phyloP scores from a whole-genome alignment of 805 yeast species.

The Maudiozyma barnettii region DNA sequence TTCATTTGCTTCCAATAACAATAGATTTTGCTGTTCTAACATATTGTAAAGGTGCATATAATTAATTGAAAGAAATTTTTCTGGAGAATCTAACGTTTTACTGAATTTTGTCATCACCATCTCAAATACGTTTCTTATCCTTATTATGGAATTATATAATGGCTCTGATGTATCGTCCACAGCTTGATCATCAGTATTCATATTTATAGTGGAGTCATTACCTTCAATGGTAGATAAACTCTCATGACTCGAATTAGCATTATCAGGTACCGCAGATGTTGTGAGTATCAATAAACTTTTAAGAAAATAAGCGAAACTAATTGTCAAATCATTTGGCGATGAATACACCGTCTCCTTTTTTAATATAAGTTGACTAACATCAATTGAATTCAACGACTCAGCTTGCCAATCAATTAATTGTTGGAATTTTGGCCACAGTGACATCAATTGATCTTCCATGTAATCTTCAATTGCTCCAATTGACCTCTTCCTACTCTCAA shows the following conservation, averaged over 20 bases:
- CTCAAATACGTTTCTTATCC: slow-evolving; percentile 76
- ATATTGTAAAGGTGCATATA: slow-evolving; percentile 28
- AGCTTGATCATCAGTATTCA: background rate
- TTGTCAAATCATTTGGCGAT: slow-evolving; percentile 58
- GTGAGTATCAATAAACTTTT: slow-evolving; percentile 60
- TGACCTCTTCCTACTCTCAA: slow-evolving; percentile 56
- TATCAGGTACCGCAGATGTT: slow-evolving; percentile 12
- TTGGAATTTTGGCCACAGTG: slow-evolving; percentile 84
- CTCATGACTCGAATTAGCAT: slow-evolving; percentile 4
- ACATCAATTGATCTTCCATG: slow-evolving; percentile 51
- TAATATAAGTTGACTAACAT: slow-evolving; percentile 19
- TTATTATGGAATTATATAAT: slow-evolving; percentile 51
- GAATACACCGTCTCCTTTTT: slow-evolving; percentile 23
- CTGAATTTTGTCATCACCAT: slow-evolving; percentile 64
- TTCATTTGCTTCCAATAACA: slow-evolving; percentile 4
- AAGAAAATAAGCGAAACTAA: slow-evolving; percentile 65
- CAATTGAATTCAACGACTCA: slow-evolving; percentile 51
- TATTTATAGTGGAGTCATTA: background rate
- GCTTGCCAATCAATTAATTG: slow-evolving; percentile 68
- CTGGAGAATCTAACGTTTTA: slow-evolving; percentile 43
- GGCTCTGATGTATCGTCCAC: slow-evolving; percentile 46
- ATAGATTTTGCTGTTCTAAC: slow-evolving; percentile 18
- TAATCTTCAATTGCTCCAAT: slow-evolving; percentile 63
- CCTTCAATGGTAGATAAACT: background rate
- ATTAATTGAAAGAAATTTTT: slow-evolving; percentile 58